Evolutionary conservation across 176 grass and related monocot genomes (phyloP).

Genomic region (Musa beccarii): DNA sequence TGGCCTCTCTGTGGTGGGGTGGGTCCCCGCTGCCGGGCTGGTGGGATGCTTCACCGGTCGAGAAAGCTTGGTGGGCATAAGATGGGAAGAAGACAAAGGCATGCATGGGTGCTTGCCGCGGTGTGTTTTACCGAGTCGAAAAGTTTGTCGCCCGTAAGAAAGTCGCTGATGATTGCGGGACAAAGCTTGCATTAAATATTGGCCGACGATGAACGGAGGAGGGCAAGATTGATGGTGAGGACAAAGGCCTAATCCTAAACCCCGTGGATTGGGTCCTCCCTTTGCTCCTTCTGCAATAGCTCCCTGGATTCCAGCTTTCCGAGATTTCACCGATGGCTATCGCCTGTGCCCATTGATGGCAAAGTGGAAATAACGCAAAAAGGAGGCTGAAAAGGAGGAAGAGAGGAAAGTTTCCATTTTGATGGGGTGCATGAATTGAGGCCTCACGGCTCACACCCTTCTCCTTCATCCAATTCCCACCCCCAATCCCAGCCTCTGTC

Average conservation of each 20-base stretch:
- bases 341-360: neutral
- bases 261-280: neutral
- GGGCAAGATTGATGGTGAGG: neutral
- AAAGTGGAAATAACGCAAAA: neutral
- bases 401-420: constrained; percentile 3
- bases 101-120: no score
- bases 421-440: constrained; percentile 15
- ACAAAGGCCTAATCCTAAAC: neutral
- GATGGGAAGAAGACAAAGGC: neutral
- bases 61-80: neutral
- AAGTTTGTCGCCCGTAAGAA: no score
- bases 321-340: neutral
- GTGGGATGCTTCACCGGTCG: neutral
- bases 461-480: constrained; percentile 5
- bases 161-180: no score
- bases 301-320: neutral
- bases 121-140: no score
- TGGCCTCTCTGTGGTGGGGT: neutral
- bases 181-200: neutral
- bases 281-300: neutral
- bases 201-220: neutral
- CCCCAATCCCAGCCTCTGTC: constrained; percentile 1
- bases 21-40: neutral
- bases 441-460: neutral
- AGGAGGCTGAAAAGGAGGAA: neutral